Evolutionary conservation across 345 rosid species (phyloP).

Genomic region (Crucihimalaya himalaica): DNA sequence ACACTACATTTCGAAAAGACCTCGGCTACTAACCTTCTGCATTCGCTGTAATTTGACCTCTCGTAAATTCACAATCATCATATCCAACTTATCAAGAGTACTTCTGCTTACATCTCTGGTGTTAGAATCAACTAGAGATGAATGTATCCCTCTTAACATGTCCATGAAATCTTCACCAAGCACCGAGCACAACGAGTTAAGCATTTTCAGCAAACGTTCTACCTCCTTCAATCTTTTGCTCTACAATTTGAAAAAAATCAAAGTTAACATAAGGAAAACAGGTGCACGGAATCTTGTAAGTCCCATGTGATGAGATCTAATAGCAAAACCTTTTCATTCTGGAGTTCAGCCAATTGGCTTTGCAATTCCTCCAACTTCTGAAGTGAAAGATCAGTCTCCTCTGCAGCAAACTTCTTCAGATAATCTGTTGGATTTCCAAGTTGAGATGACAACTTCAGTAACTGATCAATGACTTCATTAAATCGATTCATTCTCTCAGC

Average conservation of each 20-base stretch:
- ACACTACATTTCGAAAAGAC: neutral
- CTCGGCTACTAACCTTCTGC: conserved; percentile 52
- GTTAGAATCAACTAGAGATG: conserved; percentile 46
- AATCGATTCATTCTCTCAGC: conserved; percentile 51
- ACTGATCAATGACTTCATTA: conserved; percentile 47
- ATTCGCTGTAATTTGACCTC: conserved; percentile 58
- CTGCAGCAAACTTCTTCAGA: conserved; percentile 36
- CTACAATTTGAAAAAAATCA: conserved; percentile 38
- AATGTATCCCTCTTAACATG: conserved; percentile 46
- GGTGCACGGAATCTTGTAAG: neutral
- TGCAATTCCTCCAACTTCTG: conserved; percentile 55
- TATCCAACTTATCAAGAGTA: conserved; percentile 52
- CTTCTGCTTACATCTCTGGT: conserved; percentile 49
- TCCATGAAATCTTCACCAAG: conserved; percentile 62
- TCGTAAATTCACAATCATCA: conserved; percentile 48
- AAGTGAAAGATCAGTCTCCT: conserved; percentile 55
- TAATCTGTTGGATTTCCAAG: conserved; percentile 45
- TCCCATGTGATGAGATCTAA: neutral
- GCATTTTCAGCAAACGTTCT: conserved; percentile 41
- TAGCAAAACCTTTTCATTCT: conserved; percentile 55
- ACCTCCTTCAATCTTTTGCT: conserved; percentile 52
- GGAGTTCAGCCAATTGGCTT: conserved; percentile 47
- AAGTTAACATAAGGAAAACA: neutral
- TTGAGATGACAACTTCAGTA: conserved; percentile 53
- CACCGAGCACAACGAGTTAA: conserved; percentile 56